Conservation (phyloP, 768 basidiomycete species). For the Coprinopsis strossmayeri region DNA sequence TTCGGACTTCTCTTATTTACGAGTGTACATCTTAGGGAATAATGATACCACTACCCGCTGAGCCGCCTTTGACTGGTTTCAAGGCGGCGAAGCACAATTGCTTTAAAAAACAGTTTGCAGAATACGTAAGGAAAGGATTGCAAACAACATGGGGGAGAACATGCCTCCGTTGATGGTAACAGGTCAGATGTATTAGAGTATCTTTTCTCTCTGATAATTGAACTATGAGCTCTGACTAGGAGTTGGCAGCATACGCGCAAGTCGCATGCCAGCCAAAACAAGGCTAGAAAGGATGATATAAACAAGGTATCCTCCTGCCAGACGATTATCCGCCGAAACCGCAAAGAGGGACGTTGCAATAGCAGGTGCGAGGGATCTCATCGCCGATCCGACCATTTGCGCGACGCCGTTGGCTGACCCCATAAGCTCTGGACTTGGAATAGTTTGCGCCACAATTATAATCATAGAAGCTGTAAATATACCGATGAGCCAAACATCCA, state of each 20-base stretch:
- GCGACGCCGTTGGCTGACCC: slow-evolving; percentile 50
- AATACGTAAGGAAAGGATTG: no score
- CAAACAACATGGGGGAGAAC: no score
- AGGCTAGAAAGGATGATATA: slow-evolving; percentile 26
- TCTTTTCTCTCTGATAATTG: no score
- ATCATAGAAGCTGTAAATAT: slow-evolving; percentile 19
- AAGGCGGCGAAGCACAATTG: slow-evolving; percentile 6
- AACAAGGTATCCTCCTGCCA: slow-evolving; percentile 40
- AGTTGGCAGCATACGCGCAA: slow-evolving; percentile 9
- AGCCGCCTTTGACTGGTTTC: slow-evolving; percentile 9
- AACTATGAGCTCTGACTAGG: no score
- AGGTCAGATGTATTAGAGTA: no score
- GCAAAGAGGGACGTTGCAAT: slow-evolving; percentile 53
- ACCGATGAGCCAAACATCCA: not conserved
- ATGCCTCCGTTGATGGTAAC: no score
- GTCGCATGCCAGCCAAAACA: slow-evolving; percentile 14
- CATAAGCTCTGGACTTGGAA: slow-evolving; percentile 31
- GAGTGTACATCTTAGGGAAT: no score
- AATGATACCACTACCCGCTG: no score
- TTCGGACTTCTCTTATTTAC: no score
- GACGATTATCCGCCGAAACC: slow-evolving; percentile 35
- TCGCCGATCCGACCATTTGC: slow-evolving; percentile 43
- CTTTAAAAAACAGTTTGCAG: not conserved
- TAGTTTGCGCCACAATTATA: slow-evolving; percentile 40
- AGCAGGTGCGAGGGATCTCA: slow-evolving; percentile 47